Evolutionary conservation across 345 rosid genomes (phyloP), one percentile per base, ranked within the genome.

Genomic region (Arabidopsis arenosa): DNA sequence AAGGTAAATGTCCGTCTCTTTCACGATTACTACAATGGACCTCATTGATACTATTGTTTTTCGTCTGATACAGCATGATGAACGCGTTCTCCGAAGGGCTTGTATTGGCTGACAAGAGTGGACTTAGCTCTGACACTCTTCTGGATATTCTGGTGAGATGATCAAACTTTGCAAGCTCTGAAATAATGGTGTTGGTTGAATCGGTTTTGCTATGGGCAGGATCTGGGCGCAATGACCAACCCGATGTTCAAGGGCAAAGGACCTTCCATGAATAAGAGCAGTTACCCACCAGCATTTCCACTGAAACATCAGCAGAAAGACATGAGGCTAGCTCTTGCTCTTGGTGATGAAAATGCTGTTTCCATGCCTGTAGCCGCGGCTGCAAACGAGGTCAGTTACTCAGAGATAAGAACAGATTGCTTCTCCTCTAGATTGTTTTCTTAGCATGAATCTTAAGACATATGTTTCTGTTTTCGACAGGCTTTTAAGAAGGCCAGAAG

Each of bases 361-460:
- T 82, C 97, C 36, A 90, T 92, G 97, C 99, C 97, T 26, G 87
- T 92, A 26, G 97, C 97, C 15, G 99, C 97, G 2, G 93, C 96
- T 43, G 85, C 99, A 43, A 90, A 92, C 75, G 99, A 94, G 96
- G 98, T 90, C 9, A 54, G 72, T 63, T 55, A 36, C 2, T 35
- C 3, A 8, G 8, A 9, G n/a, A 63, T 9, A 26, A 62, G 64
- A 70, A 14, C 52, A 28, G 18, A 71, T 69, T 79, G 14, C 7
- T 12, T 43, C 26, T 55, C 11, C 13, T 55, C 13, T n/a, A 7
- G 39, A 41, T 57, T 40, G 12, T 4, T 0, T 60, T 43, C 52
- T 41, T 60, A 17, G 9, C 13, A 9, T 66, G 32, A 9, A 39
- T 54, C 47, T 63, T n/a, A 41, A 64, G 13, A 48, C 23, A 6